Base-by-base conservation (phyloP, 345 rosid species). In the Brassica rapa region DNA sequence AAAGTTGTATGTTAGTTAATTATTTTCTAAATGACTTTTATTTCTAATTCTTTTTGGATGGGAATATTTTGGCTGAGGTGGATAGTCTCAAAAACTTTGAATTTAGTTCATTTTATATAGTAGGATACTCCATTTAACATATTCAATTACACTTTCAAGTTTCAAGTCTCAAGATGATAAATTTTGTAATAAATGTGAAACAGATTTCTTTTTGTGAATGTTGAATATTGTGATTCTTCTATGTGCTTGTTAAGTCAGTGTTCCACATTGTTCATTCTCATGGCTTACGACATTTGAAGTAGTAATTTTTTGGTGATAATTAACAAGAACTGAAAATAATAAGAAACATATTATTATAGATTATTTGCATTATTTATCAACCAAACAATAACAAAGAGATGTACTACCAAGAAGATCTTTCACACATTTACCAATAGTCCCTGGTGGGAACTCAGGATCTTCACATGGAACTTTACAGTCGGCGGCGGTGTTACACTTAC, bases 391-490 rank as follows among this genome's bases (percentile, higher is more conserved):
- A 66, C 70, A 66, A 66, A 21, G 3, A 21, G 6, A 14, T 66
- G 15, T 16, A 66, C 10, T 25, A 39, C 5, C 30, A 66, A 66
- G 1, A 66, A 6, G 70, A 66, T 66, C 24, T 15, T 6, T 15
- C 6, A 66, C 10, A 39, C 71, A 67, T 67, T 6, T 6, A 14
- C 71, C 59, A 14, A 2, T n/a, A 67, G 5, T 14, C 59, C 23
- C 35, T 23, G 11, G 33, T 12, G 71, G 71, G 33, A 67, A 67
- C 23, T 67, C 71, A 43, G 59, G 3, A 11, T 56, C 1, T 24
- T 1, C 33, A 24, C 71, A 67, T 43, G 21, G 57, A 67, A 1
- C 15, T 25, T 24, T 67, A 67, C 71, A 67, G 4, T 67, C 71
- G 21, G 5, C 15, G 11, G 8, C 12, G 23, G 37, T 41, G 4